A percentile compares a stretch with the other conserved stretches of the same genome.
Evolutionary conservation across 1,284 basidiomycete genomes (phyloP).

Genomic region (Singerocomus inundabilis): DNA sequence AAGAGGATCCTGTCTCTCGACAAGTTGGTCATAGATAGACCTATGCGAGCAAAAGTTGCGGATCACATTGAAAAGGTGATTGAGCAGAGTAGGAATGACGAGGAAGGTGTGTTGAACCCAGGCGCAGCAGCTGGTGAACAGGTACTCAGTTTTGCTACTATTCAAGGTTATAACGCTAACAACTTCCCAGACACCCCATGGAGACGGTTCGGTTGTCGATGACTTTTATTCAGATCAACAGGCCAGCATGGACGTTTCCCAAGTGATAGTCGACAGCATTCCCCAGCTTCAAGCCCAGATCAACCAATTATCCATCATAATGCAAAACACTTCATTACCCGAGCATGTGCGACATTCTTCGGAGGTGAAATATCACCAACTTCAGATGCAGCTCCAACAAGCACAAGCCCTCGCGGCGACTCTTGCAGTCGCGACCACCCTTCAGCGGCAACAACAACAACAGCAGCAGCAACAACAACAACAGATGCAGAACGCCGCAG

Average conservation of each 20-base stretch:
- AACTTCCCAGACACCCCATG: constrained; percentile 19
- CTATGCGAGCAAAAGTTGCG: constrained; percentile 69
- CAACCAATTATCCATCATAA: constrained; percentile 68
- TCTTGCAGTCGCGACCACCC: constrained; percentile 50
- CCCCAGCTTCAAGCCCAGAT: constrained; percentile 80
- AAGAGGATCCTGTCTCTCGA: constrained; percentile 85
- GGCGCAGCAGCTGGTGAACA: constrained; percentile 19
- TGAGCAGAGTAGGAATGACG: constrained; percentile 76
- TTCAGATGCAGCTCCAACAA: constrained; percentile 74
- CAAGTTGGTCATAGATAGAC: constrained; percentile 77
- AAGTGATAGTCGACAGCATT: constrained; percentile 68
- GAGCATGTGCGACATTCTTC: constrained; percentile 71
- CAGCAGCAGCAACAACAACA: constrained; percentile 32
- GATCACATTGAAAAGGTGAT: constrained; percentile 85
- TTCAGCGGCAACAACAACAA: constrained; percentile 49
- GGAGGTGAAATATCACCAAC: constrained; percentile 71
- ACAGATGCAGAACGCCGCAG: constrained; percentile 31
- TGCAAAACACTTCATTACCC: constrained; percentile 73
- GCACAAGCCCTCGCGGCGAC: constrained; percentile 65
- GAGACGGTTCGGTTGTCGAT: constrained; percentile 43
- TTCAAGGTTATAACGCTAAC: constrained; percentile 7
- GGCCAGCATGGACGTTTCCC: constrained; percentile 63
- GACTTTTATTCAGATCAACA: constrained; percentile 67
- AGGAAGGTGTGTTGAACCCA: constrained; percentile 37
- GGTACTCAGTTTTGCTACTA: constrained; percentile 12